Evolutionary conservation across 805 yeast genomes (phyloP).

Genomic region (Scheffersomyces ergatensis): DNA sequence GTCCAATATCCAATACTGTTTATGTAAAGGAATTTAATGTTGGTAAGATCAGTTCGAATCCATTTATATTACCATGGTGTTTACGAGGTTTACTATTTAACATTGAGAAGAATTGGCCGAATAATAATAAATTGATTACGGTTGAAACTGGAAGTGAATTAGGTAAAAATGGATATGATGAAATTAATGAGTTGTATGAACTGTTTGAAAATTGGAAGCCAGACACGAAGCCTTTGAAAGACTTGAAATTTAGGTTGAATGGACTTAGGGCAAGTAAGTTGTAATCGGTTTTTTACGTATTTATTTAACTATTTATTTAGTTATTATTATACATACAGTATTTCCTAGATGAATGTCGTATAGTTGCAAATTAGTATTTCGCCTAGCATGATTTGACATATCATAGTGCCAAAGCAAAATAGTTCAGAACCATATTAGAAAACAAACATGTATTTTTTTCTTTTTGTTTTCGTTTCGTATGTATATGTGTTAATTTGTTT

Average conservation of each 20-base stretch:
- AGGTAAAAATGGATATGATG: slow-evolving; percentile 42
- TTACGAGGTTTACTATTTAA: slow-evolving; percentile 77
- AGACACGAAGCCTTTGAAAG: slow-evolving; percentile 74
- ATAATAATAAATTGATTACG: slow-evolving; percentile 37
- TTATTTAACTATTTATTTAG: no score
- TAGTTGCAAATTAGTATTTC: no score
- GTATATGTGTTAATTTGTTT: no score
- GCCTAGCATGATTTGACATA: no score
- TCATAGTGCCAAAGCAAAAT: no score
- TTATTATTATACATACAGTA: no score
- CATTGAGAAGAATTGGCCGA: slow-evolving; percentile 47
- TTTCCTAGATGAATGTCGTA: no score
- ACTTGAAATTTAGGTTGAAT: slow-evolving; percentile 74
- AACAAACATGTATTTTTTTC: no score
- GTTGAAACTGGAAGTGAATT: slow-evolving; percentile 29
- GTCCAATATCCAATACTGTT: slow-evolving; percentile 34
- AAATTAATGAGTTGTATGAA: slow-evolving; percentile 57
- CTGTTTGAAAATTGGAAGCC: slow-evolving; percentile 90
- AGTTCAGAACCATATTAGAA: no score
- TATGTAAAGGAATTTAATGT: slow-evolving; percentile 52
- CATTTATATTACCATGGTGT: slow-evolving; percentile 90
- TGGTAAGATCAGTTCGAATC: slow-evolving; percentile 70
- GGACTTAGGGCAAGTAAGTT: slow-evolving; percentile 46
- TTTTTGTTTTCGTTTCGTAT: no score
- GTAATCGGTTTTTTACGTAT: no score